Evolutionary conservation across 345 rosid genomes (phyloP), one percentile per base, ranked within the genome.

Genomic region (Salix suchowensis): DNA sequence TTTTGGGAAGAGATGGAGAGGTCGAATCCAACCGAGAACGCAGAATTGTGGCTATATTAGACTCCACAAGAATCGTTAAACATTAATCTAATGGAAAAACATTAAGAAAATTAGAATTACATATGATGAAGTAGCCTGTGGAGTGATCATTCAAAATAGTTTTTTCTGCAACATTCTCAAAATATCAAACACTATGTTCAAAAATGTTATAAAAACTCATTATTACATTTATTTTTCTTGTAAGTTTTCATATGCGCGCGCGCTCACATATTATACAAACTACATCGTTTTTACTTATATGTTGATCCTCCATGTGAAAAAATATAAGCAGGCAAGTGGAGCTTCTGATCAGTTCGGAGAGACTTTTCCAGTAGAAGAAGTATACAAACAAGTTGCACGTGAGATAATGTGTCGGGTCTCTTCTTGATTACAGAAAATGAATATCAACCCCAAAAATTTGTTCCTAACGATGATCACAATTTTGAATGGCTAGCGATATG

Each of bases 311-410:
- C 26, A 66, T 74, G 68, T 48, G 67, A 52, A 39, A 39, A 15
- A 23, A 16, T 34, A 39, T 30, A 28, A 62, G 75, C 85, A 86
- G 89, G 90, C 71, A 34, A 71, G 23, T 14, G 83, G 69, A 80
- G 84, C 40, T 73, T 76, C 58, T 18, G 80, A 73, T 66, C 91
- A 88, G 76, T 48, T 79, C 58, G 55, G 82, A 64, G 86, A 85
- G 73, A 77, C 86, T 37, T n/a, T 77, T 66, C 71, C 86, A 44
- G 81, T 75, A 21, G 92, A 84, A 62, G 92, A 88, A 70, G 72
- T 77, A 42, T 90, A 74, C 83, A 89, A 82, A 82, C 91, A 90
- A 83, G 94, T 84, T 55, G 91, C 89, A 21, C 71, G 71, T 30
- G 96, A 91, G 88, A 85, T 89, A 55, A 82, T 82, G 82, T 32